A percentile compares a stretch with the other conserved stretches of the same genome.
Evolutionary conservation across 2,329 filamentous ascomycete species (phyloP).

Genomic region (Diplocarpon mali): DNA sequence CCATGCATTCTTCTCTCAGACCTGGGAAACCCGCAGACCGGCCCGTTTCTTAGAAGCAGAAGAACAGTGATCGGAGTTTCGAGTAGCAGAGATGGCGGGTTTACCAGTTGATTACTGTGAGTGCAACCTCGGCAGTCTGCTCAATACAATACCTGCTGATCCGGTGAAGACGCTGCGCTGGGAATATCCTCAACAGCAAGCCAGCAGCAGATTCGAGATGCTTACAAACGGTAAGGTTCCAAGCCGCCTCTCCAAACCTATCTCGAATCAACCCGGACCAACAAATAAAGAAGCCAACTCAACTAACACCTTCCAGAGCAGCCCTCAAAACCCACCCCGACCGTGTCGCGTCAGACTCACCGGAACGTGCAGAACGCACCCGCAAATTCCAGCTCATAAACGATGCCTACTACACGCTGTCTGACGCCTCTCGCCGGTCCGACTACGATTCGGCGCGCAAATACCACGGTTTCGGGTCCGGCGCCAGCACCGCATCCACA

Average conservation of each 20-base stretch:
- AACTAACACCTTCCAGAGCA: slow-evolving; percentile 40
- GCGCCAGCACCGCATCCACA: slow-evolving; percentile 31
- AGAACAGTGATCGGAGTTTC: not conserved
- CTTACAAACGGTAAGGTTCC: slow-evolving; percentile 67
- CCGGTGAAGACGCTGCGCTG: slow-evolving; percentile 54
- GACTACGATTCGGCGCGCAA: slow-evolving; percentile 73
- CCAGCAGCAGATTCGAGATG: slow-evolving; percentile 76
- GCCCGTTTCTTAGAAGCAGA: not conserved
- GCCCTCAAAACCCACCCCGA: slow-evolving; percentile 91
- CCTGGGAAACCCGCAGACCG: not conserved
- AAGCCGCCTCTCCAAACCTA: not conserved
- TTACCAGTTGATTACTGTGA: slow-evolving; percentile 29
- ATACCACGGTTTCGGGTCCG: slow-evolving; percentile 39
- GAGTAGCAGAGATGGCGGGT: slow-evolving; percentile 3
- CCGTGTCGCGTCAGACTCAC: slow-evolving; percentile 71
- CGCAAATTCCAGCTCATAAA: slow-evolving; percentile 86
- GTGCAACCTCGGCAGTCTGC: slow-evolving; percentile 14
- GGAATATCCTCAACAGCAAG: slow-evolving; percentile 64
- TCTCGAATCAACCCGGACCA: not conserved
- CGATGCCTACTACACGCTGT: slow-evolving; percentile 87
- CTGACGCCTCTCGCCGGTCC: slow-evolving; percentile 61
- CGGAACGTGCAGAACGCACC: slow-evolving; percentile 71
- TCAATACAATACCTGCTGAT: slow-evolving; percentile 6
- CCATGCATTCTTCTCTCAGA: not conserved
- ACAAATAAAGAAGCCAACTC: not conserved